phyloP scores from a whole-genome alignment of 352 stramenopile genomes.

The Phytophthora nicotianae region DNA sequence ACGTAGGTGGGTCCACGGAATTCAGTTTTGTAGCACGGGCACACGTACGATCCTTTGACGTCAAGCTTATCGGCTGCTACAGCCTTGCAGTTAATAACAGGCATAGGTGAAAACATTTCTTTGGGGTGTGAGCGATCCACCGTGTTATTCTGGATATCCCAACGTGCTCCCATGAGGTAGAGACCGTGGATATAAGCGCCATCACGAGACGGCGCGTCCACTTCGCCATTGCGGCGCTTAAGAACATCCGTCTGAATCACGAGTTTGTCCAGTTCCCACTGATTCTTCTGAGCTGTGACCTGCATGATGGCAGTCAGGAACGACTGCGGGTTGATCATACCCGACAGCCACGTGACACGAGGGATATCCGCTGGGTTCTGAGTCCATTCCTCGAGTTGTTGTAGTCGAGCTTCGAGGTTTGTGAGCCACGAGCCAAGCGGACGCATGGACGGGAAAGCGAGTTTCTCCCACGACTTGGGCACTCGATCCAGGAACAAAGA shows the following conservation, averaged over 20 bases:
- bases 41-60: slow-evolving; percentile 94
- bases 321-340: slow-evolving; percentile 96
- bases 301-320: slow-evolving; percentile 98
- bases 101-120: slow-evolving; percentile 98
- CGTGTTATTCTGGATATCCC: slow-evolving; percentile 91
- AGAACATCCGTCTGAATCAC: slow-evolving; percentile 97
- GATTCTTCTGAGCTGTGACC: slow-evolving; percentile 97
- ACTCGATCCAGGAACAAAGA: slow-evolving; percentile 94
- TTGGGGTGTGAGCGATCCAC: slow-evolving; percentile 96
- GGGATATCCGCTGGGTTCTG: slow-evolving; percentile 96
- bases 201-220: slow-evolving; percentile 89
- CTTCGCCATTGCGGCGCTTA: slow-evolving; percentile 93
- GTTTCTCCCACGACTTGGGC: slow-evolving; percentile 94
- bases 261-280: slow-evolving; percentile 97
- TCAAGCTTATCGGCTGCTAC: slow-evolving; percentile 96
- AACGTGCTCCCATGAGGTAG: slow-evolving; percentile 95
- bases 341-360: slow-evolving; percentile 95
- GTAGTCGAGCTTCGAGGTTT: slow-evolving; percentile 92
- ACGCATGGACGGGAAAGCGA: slow-evolving; percentile 93
- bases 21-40: slow-evolving; percentile 98
- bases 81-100: slow-evolving; percentile 98
- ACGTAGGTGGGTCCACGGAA: slow-evolving; percentile 96
- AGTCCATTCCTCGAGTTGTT: slow-evolving; percentile 97
- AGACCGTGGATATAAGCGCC: slow-evolving; percentile 96
- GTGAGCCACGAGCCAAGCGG: slow-evolving; percentile 93